These are phyloP conservation scores for Lipomyces starkeyi DNA, from an alignment of 805 yeast genomes.

Conservation along the genomic window DNA sequence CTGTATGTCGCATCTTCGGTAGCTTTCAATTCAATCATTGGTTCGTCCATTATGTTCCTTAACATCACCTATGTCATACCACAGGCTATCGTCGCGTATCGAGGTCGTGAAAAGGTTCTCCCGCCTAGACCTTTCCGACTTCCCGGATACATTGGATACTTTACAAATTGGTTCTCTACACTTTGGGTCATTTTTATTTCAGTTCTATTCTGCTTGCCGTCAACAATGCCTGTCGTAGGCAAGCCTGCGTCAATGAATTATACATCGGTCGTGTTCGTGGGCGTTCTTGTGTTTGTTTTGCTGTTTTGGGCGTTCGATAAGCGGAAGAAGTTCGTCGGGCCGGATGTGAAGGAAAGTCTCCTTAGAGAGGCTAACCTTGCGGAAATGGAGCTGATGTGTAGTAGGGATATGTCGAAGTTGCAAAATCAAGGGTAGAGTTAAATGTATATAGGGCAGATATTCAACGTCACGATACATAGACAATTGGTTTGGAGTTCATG, in stretches of 20 bases:
- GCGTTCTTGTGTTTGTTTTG: constrained; percentile 47
- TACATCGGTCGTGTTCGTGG: constrained; percentile 57
- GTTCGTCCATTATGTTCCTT: constrained; percentile 41
- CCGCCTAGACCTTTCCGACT: constrained; percentile 13
- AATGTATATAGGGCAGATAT: too few species aligned
- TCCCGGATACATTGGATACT: constrained; percentile 9
- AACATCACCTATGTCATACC: constrained; percentile 65
- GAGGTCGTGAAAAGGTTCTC: constrained; percentile 12
- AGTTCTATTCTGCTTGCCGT: constrained; percentile 60
- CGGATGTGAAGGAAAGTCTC: constrained; percentile 10
- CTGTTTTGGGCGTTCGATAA: constrained; percentile 58
- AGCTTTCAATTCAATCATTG: constrained; percentile 66
- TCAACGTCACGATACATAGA: too few species aligned
- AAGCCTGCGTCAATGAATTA: constrained; percentile 58
- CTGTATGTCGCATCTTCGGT: constrained; percentile 67
- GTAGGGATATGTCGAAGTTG: neutral
- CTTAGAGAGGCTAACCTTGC: constrained; percentile 9
- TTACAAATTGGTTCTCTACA: constrained; percentile 16
- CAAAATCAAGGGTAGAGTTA: too few species aligned
- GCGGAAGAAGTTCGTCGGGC: constrained; percentile 60
- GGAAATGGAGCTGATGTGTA: constrained; percentile 5
- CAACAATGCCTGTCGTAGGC: constrained; percentile 51
- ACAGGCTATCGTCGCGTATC: constrained; percentile 15
- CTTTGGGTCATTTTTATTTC: constrained; percentile 59
- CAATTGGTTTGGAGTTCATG: neutral